phyloP scores from a whole-genome alignment of 495 filamentous ascomycete genomes.

The Penicillium flavigenum region DNA sequence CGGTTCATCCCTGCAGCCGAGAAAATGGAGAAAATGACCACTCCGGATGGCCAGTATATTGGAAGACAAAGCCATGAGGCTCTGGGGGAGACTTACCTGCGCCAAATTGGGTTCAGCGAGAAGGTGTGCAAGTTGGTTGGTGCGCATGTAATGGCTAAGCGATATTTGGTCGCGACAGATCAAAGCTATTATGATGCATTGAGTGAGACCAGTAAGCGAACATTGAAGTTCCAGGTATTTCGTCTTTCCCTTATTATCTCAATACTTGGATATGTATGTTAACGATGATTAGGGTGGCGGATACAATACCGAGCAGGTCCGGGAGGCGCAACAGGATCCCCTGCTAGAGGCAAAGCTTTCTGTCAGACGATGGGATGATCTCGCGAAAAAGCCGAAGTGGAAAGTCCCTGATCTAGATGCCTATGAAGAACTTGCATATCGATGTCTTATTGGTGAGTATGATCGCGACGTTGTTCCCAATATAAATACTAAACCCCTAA shows the following conservation, averaged over 20 bases:
- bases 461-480: too few relatives aligned
- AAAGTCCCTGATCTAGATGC: constrained; percentile 25
- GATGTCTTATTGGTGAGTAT: constrained; percentile 24
- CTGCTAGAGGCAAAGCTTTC: constrained; percentile 35
- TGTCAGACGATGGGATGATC: constrained; percentile 42
- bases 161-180: constrained; percentile 43
- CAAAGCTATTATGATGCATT: constrained; percentile 35
- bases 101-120: constrained; percentile 38
- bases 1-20: constrained; percentile 39
- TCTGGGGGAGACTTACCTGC: constrained; percentile 40
- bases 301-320: constrained; percentile 31
- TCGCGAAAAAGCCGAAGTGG: constrained; percentile 34
- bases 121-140: constrained; percentile 40
- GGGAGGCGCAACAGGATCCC: constrained; percentile 30
- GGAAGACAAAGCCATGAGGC: constrained; percentile 40
- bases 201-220: constrained; percentile 40
- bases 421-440: constrained; percentile 24
- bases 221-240: constrained; percentile 36
- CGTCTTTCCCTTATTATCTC: not conserved
- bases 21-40: constrained; percentile 27
- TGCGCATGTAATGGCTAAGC: constrained; percentile 44
- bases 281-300: constrained; percentile 29
- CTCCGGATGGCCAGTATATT: constrained; percentile 29
- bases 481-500: not conserved
- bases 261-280: not conserved